Conservation (phyloP, 176 grass and related monocot species). For the Triticum aestivum region IWGSC_CS_RefSeq_v2.1 NC_057803.1:177383802-177384301, state of each 20-base stretch:
- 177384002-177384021: no score
- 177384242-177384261: not conserved
- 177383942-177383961: not conserved
- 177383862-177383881: slow-evolving; percentile 12
- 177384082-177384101: no score
- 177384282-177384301: not conserved
- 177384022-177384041: no score
- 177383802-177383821: not conserved
- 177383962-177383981: no score
- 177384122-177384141: no score
- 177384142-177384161: no score
- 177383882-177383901: not conserved
- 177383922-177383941: not conserved
- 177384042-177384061: no score
- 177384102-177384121: no score
- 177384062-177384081: no score
- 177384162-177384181: no score
- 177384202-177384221: not conserved
- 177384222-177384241: not conserved
- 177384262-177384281: not conserved
- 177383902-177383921: slow-evolving; percentile 9
- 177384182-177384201: slow-evolving; percentile 21
- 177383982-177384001: no score
- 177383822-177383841: not conserved
- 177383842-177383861: not conserved